phyloP scores from a whole-genome alignment of 2,329 filamentous ascomycete species.

The Botrytis fragariae region DNA sequence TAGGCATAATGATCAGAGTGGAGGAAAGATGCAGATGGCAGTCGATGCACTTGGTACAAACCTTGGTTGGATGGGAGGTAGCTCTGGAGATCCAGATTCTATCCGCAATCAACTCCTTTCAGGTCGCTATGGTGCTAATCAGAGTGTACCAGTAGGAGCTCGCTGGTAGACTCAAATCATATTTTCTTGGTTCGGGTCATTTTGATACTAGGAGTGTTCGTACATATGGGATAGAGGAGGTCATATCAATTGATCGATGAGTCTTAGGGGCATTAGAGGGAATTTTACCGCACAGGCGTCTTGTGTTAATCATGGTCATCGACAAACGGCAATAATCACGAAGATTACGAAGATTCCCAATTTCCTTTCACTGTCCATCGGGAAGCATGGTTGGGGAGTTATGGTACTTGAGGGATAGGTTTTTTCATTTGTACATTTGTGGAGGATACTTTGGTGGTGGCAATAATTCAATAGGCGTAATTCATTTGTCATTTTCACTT shows the following conservation, averaged over 20 bases:
- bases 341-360: constrained; percentile 37
- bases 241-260: constrained; percentile 14
- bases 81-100: constrained; percentile 48
- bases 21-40: constrained; percentile 76
- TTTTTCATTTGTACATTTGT: constrained; percentile 31
- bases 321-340: constrained; percentile 32
- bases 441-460: constrained; percentile 23
- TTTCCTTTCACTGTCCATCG: constrained; percentile 26
- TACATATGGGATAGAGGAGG: constrained; percentile 28
- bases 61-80: constrained; percentile 72
- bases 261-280: constrained; percentile 17
- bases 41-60: constrained; percentile 72
- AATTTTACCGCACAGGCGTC: constrained; percentile 19
- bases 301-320: constrained; percentile 20
- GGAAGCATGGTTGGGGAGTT: constrained; percentile 34
- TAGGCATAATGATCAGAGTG: constrained; percentile 84
- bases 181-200: background rate
- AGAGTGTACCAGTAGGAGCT: constrained; percentile 59
- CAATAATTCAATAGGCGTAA: constrained; percentile 35
- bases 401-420: constrained; percentile 20
- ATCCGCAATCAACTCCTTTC: constrained; percentile 62
- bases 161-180: constrained; percentile 43
- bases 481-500: constrained; percentile 26
- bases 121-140: constrained; percentile 53
- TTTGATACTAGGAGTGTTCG: constrained; percentile 29